Base-by-base conservation (phyloP, 148 eudicot species). In the Rhododendron mucronatum region DNA sequence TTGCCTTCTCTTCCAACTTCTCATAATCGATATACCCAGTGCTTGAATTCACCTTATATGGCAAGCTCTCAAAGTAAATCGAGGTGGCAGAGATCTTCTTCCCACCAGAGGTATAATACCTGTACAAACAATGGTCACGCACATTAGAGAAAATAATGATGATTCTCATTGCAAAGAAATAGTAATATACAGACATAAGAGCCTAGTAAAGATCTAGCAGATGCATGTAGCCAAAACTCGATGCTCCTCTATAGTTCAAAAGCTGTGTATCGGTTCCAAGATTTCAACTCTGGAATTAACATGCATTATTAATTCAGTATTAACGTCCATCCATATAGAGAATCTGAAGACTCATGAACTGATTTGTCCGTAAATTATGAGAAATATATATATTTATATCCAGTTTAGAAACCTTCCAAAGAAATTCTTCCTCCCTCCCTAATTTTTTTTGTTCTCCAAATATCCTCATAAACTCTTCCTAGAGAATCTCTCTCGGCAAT, bases 1-100 rank as follows among this genome's bases (percentile, higher is more conserved):
- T 1, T 0, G 99, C 98, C 89, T 94, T 97, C 91, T 97, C 98
- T 87, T 95, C 99, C 65, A 97, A 50, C 90, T 88, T 93, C 0
- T 94, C 99, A 51, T 95, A 97, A 92, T 97, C 99, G 57, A 97
- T 94, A 79, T 92, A 95, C 21, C 99, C 99, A 41, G 96, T 97
- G 47, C 53, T 71, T 0, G 89, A 83, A 83, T 97, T 90, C 86
- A 97, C 98, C 93, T 95, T 95, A 82, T 97, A 97, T 0, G 99
- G 98, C 91, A 97, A 92, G 84, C 98, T 97, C 92, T 97, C 99
- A 79, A 97, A 97, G 88, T 94, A 97, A 84, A 97, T 97, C 73
- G 99, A 97, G 0, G 98, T 94, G 0, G 98, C 99, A 1, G 95
- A 92, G 7, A 97, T 94, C 90, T 95, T 97, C 91, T 93, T 97